Evolutionary conservation across 768 basidiomycete species (phyloP), one percentile per base, ranked within the genome.

Genomic region (Coprinopsis marcescibilis): DNA sequence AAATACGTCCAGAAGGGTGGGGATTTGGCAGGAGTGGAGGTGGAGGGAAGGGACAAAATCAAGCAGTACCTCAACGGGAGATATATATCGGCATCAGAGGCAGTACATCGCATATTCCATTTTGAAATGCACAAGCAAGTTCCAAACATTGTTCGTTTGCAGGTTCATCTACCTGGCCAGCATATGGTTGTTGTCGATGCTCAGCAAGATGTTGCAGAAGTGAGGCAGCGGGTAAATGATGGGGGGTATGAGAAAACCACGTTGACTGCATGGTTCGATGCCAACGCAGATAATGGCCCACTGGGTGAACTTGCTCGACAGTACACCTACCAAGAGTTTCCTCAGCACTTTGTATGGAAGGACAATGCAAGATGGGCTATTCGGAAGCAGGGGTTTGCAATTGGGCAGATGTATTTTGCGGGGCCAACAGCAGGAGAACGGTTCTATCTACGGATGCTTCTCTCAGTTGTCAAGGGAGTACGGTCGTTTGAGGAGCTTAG

Each of bases 1-100:
- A 77, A 77, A 54, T 77, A 77, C 53, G 58, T 76, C 15, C 64
- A 75, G 58, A 80, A 78, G 52, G 75, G 78, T 6, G 52, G 51
- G 48, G 73, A 78, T 52, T 53, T 59, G 7, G 61, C 63, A 0
- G 68, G 70, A 0, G 12, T 74, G 25, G 59, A 67, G 48, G 38
- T 55, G 55, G 47, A 62, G 29, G 51, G 61, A 43, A 60, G 69
- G 40, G 58, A 65, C 27, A 75, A 78, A 50, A 62, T 72, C 54
- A 56, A 60, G 17, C 46, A 43, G 23, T 72, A 61, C 34, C 27
- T 73, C 1, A 66, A 74, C 48, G 60, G 60, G 1, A 57, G 66
- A 1, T 78, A 76, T 39, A 51, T 67, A n/a, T 55, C 57, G 2
- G 40, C 61, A 2, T 37, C 56, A 11, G 71, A 76, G 25, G 66